These are phyloP conservation scores for Cyberlindnera amylophila DNA, from an alignment of 805 yeast species.

Conservation along the genomic window DNA sequence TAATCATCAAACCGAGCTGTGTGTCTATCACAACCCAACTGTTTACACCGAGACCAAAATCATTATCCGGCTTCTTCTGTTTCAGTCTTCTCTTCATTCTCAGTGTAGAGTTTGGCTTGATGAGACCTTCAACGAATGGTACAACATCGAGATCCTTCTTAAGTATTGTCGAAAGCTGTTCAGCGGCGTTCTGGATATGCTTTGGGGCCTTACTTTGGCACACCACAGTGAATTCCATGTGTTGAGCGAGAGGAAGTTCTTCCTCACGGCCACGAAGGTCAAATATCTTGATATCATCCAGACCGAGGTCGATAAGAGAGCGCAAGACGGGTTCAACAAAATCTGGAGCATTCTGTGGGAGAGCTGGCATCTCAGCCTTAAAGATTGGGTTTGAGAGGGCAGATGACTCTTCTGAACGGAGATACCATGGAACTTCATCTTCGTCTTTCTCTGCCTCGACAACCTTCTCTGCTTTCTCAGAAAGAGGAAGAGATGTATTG, in stretches of 20 bases:
- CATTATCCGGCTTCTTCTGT: conserved; percentile 47
- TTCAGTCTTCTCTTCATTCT: conserved; percentile 48
- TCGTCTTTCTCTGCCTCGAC: background rate
- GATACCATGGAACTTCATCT: conserved; percentile 54
- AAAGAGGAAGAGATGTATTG: background rate
- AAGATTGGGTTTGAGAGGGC: conserved; percentile 32
- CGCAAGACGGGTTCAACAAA: conserved; percentile 42
- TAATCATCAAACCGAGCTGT: conserved; percentile 57
- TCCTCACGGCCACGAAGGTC: conserved; percentile 49
- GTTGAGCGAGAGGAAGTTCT: conserved; percentile 36
- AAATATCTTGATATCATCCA: conserved; percentile 56
- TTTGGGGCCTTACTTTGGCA: conserved; percentile 73
- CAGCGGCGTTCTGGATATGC: conserved; percentile 71
- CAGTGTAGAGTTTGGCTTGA: conserved; percentile 52
- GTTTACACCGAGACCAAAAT: conserved; percentile 54
- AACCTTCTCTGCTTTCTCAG: background rate
- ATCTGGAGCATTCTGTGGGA: conserved; percentile 59
- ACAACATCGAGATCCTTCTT: conserved; percentile 46
- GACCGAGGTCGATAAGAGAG: conserved; percentile 56
- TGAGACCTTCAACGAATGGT: conserved; percentile 68
- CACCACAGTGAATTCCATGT: conserved; percentile 52
- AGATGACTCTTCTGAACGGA: conserved; percentile 41
- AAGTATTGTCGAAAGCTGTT: conserved; percentile 50
- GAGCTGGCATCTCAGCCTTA: conserved; percentile 43
- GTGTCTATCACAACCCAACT: conserved; percentile 85